Base-by-base conservation (phyloP, 768 basidiomycete species). In the Glaciozyma martinii region DNA sequence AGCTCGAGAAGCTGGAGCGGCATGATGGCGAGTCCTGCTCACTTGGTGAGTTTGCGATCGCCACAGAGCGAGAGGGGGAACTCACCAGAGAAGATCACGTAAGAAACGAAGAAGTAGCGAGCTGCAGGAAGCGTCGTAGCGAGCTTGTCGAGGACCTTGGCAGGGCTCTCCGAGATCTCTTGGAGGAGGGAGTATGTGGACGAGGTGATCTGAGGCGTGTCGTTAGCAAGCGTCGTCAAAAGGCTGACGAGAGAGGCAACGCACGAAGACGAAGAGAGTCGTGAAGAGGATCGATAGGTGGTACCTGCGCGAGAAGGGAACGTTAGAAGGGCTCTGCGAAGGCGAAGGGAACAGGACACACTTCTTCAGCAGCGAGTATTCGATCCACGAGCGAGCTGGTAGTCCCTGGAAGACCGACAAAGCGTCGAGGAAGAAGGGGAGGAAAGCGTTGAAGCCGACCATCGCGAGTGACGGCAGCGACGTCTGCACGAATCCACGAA, bases 21-120 rank as follows among this genome's bases (percentile, higher is more conserved):
- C 88, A 97, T 94, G 73, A 98, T 85, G 71, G 90, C 94, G 37
- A 98, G 77, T 1, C 87, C 87, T 83, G 91, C 89, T 5, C 90
- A 80, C 59, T 74, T 89, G 90, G 12, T 86, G 86, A 27, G 54
- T 21, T 8, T 1, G 44, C 1, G 16, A 0, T 50, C 10, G 37
- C 16, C 23, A 3, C 18, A 18, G 5, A 8, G 29, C 1, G 9
- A 43, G 23, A 42, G 23, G 12, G 8, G 37, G 4, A 30, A 54
- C 65, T 23, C 8, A 67, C 57, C 91, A 74, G 80, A 90, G 88
- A 79, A 89, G 90, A 79, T 90, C 83, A 74, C 71, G 56, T 71
- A 72, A 8, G 79, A 79, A 13, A 79, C 74, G 71, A 78, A 77
- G 66, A 80, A 80, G 80, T 82, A 74, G 84, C 91, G 63, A 82